phyloP scores from a whole-genome alignment of 1,284 basidiomycete genomes.

The Sphaerobolus stellatus region DNA sequence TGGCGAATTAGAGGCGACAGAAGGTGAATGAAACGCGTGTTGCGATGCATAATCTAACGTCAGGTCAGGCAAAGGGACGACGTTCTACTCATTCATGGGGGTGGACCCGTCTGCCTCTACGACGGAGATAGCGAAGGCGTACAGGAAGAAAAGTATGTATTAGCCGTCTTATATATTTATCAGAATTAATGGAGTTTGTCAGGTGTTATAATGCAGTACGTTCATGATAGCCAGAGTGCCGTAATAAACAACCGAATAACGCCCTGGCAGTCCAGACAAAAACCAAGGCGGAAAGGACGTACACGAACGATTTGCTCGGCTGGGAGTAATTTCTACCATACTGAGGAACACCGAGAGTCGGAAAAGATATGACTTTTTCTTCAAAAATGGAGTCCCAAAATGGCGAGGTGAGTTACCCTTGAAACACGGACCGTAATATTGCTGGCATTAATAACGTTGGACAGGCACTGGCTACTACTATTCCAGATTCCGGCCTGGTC shows the following conservation, averaged over 20 bases:
- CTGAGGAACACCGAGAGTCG: conserved; percentile 74
- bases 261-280: conserved; percentile 79
- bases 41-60: conserved; percentile 4
- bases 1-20: conserved; percentile 72
- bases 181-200: not conserved
- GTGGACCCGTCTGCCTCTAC: conserved; percentile 69
- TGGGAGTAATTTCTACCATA: conserved; percentile 84
- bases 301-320: conserved; percentile 83
- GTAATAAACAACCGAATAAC: conserved; percentile 11
- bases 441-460: not conserved
- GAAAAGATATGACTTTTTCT: conserved; percentile 88
- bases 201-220: conserved; percentile 8
- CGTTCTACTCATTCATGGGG: conserved; percentile 86
- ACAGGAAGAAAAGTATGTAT: conserved; percentile 83
- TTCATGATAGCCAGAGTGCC: not conserved
- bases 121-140: conserved; percentile 80
- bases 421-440: not conserved
- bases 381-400: conserved; percentile 86
- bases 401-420: conserved; percentile 58
- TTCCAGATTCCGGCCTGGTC: conserved; percentile 86
- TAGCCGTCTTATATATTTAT: conserved; percentile 64
- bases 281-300: conserved; percentile 79
- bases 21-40: conserved; percentile 54
- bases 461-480: conserved; percentile 82
- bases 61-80: conserved; percentile 71